Evolutionary conservation across 225 moss, liverwort and hornwort species (phyloP).

Genomic region (Asterella californica): DNA sequence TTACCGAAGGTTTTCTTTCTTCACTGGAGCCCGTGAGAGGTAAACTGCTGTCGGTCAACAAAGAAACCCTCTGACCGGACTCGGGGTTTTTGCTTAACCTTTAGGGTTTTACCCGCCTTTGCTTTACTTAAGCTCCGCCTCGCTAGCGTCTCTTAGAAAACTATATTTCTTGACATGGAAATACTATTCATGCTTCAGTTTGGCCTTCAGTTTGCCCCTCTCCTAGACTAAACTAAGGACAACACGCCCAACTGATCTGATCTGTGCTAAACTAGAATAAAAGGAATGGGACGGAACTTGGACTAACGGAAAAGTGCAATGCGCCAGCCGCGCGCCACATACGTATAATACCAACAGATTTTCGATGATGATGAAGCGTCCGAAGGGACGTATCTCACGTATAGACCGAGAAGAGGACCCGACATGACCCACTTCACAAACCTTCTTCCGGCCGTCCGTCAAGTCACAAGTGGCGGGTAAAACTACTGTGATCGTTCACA

Average conservation of each 20-base stretch:
- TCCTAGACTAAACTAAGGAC: not conserved
- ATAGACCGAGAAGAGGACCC: not conserved
- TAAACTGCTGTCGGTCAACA: conserved; percentile 20
- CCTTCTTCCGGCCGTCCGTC: conserved; percentile 3
- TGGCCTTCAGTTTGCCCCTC: not conserved
- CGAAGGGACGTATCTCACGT: not conserved
- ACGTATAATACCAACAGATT: conserved; percentile 1
- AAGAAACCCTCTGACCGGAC: conserved; percentile 16
- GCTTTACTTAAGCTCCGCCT: not conserved
- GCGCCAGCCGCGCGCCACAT: conserved; percentile 17
- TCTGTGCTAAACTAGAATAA: not conserved
- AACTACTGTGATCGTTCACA: not conserved
- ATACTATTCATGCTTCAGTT: not conserved
- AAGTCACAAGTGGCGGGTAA: conserved; percentile 2
- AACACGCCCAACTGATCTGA: not conserved
- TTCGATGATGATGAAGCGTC: not conserved
- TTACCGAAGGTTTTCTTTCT: conserved; percentile 13
- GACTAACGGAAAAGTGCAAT: not conserved
- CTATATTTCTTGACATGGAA: not conserved
- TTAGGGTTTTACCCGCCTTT: conserved; percentile 1
- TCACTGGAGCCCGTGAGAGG: conserved; percentile 18
- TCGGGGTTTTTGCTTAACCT: conserved; percentile 3
- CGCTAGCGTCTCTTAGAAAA: not conserved
- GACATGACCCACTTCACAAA: not conserved
- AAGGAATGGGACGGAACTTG: not conserved